A percentile compares a stretch with the other conserved stretches of the same genome.
Conservation (phyloP, 1,139 yeast genomes). For the Pneumocystis canis region DNA sequence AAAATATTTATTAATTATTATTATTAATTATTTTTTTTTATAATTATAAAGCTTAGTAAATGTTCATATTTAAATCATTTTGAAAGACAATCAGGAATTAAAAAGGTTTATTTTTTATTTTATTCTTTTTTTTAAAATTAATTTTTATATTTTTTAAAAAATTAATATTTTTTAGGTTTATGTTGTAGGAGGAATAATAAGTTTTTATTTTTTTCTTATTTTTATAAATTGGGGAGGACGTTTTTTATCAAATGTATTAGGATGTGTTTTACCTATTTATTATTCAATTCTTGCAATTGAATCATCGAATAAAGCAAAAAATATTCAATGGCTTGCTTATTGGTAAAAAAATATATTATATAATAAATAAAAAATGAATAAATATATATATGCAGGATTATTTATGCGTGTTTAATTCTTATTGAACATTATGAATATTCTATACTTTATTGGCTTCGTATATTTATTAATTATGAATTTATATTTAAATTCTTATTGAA, state of each 20-base stretch:
- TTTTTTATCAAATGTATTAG: conserved; percentile 78
- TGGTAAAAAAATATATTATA: conserved; percentile 34
- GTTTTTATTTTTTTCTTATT: conserved; percentile 42
- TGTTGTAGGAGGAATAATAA: conserved; percentile 52
- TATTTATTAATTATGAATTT: too few species aligned
- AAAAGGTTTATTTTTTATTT: neutral
- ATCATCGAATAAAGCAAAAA: conserved; percentile 53
- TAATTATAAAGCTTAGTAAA: neutral
- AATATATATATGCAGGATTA: conserved; percentile 45
- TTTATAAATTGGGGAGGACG: conserved; percentile 79
- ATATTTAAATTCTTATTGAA: neutral
- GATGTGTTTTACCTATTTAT: conserved; percentile 82
- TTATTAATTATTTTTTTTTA: too few species aligned
- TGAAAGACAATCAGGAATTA: neutral
- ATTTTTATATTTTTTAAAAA: too few species aligned
- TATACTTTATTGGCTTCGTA: conserved; percentile 32
- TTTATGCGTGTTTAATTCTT: conserved; percentile 78
- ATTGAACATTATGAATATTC: conserved; percentile 92
- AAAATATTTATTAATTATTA: too few species aligned
- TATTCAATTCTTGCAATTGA: conserved; percentile 73
- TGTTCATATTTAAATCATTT: neutral
- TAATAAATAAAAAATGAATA: too few species aligned
- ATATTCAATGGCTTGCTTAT: conserved; percentile 35
- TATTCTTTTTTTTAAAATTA: conserved; percentile 20
- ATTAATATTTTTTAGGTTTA: too few species aligned